Evolutionary conservation across 108 stramenopile species (phyloP), one percentile per base, ranked within the genome.

Genomic region (Aurantiochytrium sp.): DNA sequence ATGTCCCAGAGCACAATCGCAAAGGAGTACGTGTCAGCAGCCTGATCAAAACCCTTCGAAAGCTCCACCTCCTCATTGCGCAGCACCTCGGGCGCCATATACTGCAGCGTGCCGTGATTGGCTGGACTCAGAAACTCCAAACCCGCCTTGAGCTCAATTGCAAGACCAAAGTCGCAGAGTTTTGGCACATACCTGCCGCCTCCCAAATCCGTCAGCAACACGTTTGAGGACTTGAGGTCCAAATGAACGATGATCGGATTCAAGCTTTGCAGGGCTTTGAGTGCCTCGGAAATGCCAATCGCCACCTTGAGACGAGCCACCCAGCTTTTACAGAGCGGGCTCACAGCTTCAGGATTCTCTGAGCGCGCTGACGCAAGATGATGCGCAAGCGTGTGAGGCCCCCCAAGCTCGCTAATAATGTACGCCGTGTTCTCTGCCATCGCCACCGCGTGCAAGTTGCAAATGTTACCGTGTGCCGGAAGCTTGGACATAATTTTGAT

Each of bases 21-120:
- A 35, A 83, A 83, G 1, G 49, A 53, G 76, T 53, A 83, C 76
- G 51, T 53, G 4, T 83, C 76, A 6, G 76, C 76, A 18, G 19
- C 51, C 28, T 83, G 76, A 23, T 83, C 76, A 83, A 83, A 83
- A 2, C 76, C 76, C 28, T 83, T 83, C 10, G 76, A 47, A 6
- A 83, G 76, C 51, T 83, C 76, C 6, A 83, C 76, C 23, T 83
- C 76, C 51, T 83, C 76, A 4, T 83, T 28, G 14, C 51, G 76
- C 76, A 83, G n/a, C 45, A 83, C 76, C 51, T 83, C 76, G 19
- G 76, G 76, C 3, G 76, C 76, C 76, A 83, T 83, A 18, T 53
- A 83, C 51, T 83, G 76, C 76, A 83, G 28, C 49, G 76, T 83
- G 51, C 76, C 76, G 28, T 83, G 76, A 23, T 83, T 83, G n/a